phyloP scores from a whole-genome alignment of 2,329 filamentous ascomycete species.

The Malbranchea zuffiana region DNA sequence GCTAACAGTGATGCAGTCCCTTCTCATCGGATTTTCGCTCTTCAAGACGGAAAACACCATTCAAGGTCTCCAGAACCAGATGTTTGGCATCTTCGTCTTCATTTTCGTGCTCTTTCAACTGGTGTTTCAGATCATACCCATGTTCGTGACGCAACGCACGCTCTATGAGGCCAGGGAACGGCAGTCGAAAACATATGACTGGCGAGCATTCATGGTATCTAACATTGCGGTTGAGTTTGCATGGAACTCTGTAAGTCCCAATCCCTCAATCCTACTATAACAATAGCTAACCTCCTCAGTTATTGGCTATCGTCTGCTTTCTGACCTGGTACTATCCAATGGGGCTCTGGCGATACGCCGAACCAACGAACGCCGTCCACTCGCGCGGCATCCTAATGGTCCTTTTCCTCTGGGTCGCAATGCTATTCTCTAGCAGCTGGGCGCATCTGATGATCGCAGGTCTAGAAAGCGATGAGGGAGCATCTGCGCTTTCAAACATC shows the following conservation, averaged over 20 bases:
- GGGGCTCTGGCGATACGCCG: slow-evolving; percentile 34
- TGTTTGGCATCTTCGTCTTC: slow-evolving; percentile 79
- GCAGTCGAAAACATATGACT: slow-evolving; percentile 60
- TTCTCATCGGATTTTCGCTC: slow-evolving; percentile 79
- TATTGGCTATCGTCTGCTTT: slow-evolving; percentile 53
- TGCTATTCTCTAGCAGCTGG: slow-evolving; percentile 61
- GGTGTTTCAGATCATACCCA: slow-evolving; percentile 45
- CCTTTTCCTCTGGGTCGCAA: slow-evolving; percentile 52
- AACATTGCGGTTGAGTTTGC: slow-evolving; percentile 63
- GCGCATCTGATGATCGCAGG: slow-evolving; percentile 62
- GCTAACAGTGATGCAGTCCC: slow-evolving; percentile 54
- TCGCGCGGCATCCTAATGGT: slow-evolving; percentile 54
- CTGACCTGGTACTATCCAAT: slow-evolving; percentile 58
- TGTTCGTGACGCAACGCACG: slow-evolving; percentile 47
- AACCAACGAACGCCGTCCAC: slow-evolving; percentile 27
- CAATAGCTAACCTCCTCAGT: too few relatives aligned
- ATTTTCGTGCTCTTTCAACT: slow-evolving; percentile 61
- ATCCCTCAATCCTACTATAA: not conserved
- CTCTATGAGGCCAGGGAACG: slow-evolving; percentile 50
- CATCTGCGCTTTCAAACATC: slow-evolving; percentile 50
- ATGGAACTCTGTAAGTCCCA: slow-evolving; percentile 48
- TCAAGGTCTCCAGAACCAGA: slow-evolving; percentile 78
- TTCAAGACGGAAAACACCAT: slow-evolving; percentile 61
- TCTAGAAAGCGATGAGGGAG: slow-evolving; percentile 56
- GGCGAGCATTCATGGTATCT: slow-evolving; percentile 57